Evolutionary conservation across 805 yeast genomes (phyloP).

Genomic region (Kockiozyma suomiensis): DNA sequence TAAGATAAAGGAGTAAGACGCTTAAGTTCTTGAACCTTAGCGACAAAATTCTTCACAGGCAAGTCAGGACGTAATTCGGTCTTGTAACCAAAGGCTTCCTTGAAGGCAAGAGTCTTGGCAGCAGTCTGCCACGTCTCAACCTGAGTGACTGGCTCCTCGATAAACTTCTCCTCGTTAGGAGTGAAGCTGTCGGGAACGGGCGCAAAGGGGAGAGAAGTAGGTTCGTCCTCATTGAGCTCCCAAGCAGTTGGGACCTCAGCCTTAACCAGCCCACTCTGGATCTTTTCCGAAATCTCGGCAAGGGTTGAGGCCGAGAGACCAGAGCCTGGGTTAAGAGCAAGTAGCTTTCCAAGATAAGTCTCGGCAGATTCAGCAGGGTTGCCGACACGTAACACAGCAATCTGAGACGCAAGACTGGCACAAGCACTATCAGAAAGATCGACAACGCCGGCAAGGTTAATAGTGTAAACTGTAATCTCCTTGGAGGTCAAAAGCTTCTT

Average conservation of each 20-base stretch:
- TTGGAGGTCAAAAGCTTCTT: slow-evolving; percentile 20
- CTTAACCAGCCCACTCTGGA: slow-evolving; percentile 43
- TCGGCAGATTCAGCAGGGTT: slow-evolving; percentile 50
- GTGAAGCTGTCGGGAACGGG: slow-evolving; percentile 65
- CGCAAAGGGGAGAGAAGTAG: slow-evolving; percentile 50
- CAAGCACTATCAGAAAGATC: slow-evolving; percentile 68
- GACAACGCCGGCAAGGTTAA: slow-evolving; percentile 22
- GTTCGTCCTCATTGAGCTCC: slow-evolving; percentile 37
- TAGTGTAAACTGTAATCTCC: slow-evolving; percentile 21
- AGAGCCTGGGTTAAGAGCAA: slow-evolving; percentile 34
- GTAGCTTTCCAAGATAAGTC: slow-evolving; percentile 37
- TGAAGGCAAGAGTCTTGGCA: slow-evolving; percentile 73
- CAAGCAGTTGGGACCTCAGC: slow-evolving; percentile 33
- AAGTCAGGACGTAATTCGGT: slow-evolving; percentile 81
- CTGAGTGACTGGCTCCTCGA: slow-evolving; percentile 49
- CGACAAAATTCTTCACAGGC: slow-evolving; percentile 80
- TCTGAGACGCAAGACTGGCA: slow-evolving; percentile 70
- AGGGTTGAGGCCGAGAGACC: slow-evolving; percentile 16
- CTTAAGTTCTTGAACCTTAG: slow-evolving; percentile 87
- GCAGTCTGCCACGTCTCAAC: slow-evolving; percentile 52
- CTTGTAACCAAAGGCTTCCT: slow-evolving; percentile 70
- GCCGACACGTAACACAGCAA: slow-evolving; percentile 75
- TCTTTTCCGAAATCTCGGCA: slow-evolving; percentile 39
- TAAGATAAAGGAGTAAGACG: slow-evolving; percentile 88
- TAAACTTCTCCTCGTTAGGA: slow-evolving; percentile 57